Percentiles rank a stretch among this genome's conserved stretches.
These are phyloP conservation scores for Schwanniomyces vanrijiae DNA, from an alignment of 805 yeast species.

Conservation along the genomic window DNA sequence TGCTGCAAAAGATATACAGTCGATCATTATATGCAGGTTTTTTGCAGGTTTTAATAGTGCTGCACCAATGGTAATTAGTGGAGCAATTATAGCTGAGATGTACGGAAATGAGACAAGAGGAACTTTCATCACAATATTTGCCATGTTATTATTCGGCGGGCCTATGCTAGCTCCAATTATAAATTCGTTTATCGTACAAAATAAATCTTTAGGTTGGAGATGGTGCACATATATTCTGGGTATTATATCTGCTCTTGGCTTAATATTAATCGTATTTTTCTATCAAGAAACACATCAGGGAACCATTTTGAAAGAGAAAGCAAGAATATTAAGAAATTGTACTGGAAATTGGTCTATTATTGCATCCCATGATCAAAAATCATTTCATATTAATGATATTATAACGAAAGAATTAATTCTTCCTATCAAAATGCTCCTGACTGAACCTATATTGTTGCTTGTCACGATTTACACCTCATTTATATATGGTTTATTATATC, in stretches of 20 bases:
- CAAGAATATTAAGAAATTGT: slow-evolving; percentile 51
- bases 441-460: slow-evolving; percentile 1
- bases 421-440: slow-evolving; percentile 22
- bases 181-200: slow-evolving; percentile 21
- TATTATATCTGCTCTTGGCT: slow-evolving; percentile 63
- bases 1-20: slow-evolving; percentile 69
- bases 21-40: slow-evolving; percentile 69
- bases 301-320: slow-evolving; percentile 36
- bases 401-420: slow-evolving; percentile 17
- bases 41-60: slow-evolving; percentile 77
- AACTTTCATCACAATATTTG: slow-evolving; percentile 66
- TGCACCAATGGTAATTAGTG: slow-evolving; percentile 74
- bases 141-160: slow-evolving; percentile 46
- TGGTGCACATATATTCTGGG: slow-evolving; percentile 66
- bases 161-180: slow-evolving; percentile 30
- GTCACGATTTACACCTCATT: neutral
- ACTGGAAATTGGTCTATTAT: neutral
- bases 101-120: slow-evolving; percentile 41
- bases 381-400: slow-evolving; percentile 5
- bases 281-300: slow-evolving; percentile 76
- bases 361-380: slow-evolving; percentile 50
- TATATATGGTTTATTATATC: neutral
- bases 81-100: slow-evolving; percentile 80
- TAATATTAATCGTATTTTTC: slow-evolving; percentile 48
- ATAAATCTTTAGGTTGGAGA: slow-evolving; percentile 51